A percentile compares a stretch with the other conserved stretches of the same genome.
Evolutionary conservation across 768 basidiomycete species (phyloP).

Genomic region (Calocybe indica): DNA sequence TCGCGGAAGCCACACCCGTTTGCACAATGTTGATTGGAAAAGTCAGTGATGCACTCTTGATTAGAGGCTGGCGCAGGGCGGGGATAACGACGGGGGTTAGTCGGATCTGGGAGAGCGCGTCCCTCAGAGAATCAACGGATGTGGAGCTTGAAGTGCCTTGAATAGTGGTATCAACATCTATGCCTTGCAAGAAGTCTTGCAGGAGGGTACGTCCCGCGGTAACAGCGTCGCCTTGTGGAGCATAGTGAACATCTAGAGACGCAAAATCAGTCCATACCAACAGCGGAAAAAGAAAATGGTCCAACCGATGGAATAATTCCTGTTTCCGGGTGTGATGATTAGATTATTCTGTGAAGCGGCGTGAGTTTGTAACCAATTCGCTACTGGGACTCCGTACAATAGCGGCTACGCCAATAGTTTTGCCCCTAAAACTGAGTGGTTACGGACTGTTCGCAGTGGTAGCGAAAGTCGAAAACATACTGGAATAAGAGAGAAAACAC

Average conservation of each 20-base stretch:
- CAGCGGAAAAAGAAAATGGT: neutral
- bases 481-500: slow-evolving; percentile 54
- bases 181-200: slow-evolving; percentile 65
- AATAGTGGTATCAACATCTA: slow-evolving; percentile 50
- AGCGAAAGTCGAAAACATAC: slow-evolving; percentile 21
- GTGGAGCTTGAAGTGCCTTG: slow-evolving; percentile 51
- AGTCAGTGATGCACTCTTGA: slow-evolving; percentile 45
- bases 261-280: neutral
- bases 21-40: slow-evolving; percentile 59
- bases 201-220: slow-evolving; percentile 50
- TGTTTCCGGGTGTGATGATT: slow-evolving; percentile 53
- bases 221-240: slow-evolving; percentile 48
- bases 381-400: slow-evolving; percentile 29
- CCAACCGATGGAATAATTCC: slow-evolving; percentile 49
- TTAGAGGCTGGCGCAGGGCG: slow-evolving; percentile 55
- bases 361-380: neutral
- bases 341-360: slow-evolving; percentile 36
- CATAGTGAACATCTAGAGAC: slow-evolving; percentile 49
- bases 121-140: slow-evolving; percentile 51
- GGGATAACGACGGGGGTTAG: slow-evolving; percentile 61
- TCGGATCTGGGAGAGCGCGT: slow-evolving; percentile 53
- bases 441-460: neutral
- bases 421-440: slow-evolving; percentile 24
- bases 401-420: slow-evolving; percentile 53
- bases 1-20: slow-evolving; percentile 52